Evolutionary conservation across 2,329 filamentous ascomycete species (phyloP), one percentile per base, ranked within the genome.

Genomic region (Samsoniella hepiali): DNA sequence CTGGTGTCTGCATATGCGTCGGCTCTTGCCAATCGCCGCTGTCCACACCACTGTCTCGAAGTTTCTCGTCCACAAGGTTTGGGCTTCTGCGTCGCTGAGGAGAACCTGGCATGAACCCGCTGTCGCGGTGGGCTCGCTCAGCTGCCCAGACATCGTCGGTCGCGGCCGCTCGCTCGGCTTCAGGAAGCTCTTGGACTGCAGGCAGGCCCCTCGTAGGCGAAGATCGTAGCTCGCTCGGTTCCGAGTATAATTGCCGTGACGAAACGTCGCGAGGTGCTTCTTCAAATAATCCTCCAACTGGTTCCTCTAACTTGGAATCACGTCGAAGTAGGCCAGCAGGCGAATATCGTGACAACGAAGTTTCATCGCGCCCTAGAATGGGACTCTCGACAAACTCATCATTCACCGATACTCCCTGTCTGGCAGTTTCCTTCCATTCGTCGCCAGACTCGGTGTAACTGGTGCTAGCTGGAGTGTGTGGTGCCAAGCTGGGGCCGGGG

Each of bases 41-140:
- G 67, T 86, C 81, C 36, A 86, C 80, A 32, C 82, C 84, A 71
- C 85, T 87, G 68, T 88, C 84, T 50, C 82, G 79, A 56, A 77
- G 74, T 36, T 72, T 69, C 36, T 77, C 73, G 27, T 77, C 72
- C 13, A 73, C 72, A 15, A 72, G 66, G 1, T 69, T 63, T 58
- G 72, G 71, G 66, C 73, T 78, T 62, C 72, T 71, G 58, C 76
- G 74, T 54, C 71, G 73, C 58, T 74, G 73, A 45, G 75, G 72
- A 2, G 82, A 81, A 53, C 77, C 80, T 5, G 78, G 72, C 31
- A 75, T 74, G 65, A 83, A 78, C 0, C 79, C 82, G 65, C 82
- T 84, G 67, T 85, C 82, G 49, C 82, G 74, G 67, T 81, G 81
- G 40, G 71, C 62, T 15, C 82, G 77, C 8, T 73, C 69, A 38